phyloP scores from a whole-genome alignment of 2,329 filamentous ascomycete genomes.

The Colletotrichum sp. region DNA sequence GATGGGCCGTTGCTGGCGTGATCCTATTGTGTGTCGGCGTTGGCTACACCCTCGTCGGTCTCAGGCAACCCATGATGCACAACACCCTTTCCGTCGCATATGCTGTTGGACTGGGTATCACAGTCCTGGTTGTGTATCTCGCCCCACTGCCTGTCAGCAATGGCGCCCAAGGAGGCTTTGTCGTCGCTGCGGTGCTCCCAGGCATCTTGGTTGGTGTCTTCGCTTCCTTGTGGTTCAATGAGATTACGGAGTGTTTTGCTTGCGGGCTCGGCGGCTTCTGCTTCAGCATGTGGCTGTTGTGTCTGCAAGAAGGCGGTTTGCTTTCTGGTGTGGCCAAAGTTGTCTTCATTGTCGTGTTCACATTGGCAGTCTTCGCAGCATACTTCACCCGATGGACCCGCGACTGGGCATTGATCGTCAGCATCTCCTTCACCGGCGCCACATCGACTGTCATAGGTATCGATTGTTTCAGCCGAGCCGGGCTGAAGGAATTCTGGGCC shows the following conservation, averaged over 20 bases:
- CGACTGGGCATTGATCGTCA: constrained; percentile 76
- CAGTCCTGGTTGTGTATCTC: constrained; percentile 86
- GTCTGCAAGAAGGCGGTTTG: constrained; percentile 77
- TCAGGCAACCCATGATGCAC: constrained; percentile 81
- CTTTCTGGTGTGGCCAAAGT: constrained; percentile 63
- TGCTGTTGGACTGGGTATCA: constrained; percentile 73
- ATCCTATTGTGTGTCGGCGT: constrained; percentile 77
- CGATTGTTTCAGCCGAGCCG: constrained; percentile 89
- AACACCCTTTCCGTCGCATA: constrained; percentile 82
- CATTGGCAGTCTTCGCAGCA: constrained; percentile 69
- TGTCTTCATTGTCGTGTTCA: constrained; percentile 78
- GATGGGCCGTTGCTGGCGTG: constrained; percentile 78
- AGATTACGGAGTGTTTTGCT: constrained; percentile 81
- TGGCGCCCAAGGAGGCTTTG: constrained; percentile 83
- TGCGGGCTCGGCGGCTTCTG: constrained; percentile 89
- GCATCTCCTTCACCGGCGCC: constrained; percentile 81
- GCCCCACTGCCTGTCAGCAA: constrained; percentile 79
- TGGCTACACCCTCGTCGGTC: constrained; percentile 76
- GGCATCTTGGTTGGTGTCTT: constrained; percentile 76
- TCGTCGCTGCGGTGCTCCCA: constrained; percentile 77
- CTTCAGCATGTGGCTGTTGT: constrained; percentile 88
- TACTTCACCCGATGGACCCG: constrained; percentile 82
- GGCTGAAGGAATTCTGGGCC: constrained; percentile 94
- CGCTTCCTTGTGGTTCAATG: constrained; percentile 75
- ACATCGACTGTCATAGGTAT: constrained; percentile 83